These are phyloP conservation scores for Kodamaea fukazawae DNA, from an alignment of 805 yeast genomes.

Conservation along the genomic window DNA sequence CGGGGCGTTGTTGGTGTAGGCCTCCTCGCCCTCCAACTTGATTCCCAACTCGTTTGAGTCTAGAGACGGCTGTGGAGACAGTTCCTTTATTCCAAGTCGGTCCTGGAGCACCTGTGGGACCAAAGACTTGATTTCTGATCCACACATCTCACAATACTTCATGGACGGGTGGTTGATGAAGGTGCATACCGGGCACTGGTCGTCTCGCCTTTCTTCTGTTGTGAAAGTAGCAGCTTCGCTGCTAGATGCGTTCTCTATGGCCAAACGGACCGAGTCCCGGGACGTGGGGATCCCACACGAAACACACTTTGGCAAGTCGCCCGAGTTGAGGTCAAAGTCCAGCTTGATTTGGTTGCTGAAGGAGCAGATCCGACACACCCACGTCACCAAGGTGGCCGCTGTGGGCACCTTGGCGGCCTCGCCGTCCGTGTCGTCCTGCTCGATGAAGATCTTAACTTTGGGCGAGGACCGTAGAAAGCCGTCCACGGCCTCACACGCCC, in stretches of 20 bases:
- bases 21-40: slow-evolving; percentile 31
- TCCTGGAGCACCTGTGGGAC: slow-evolving; percentile 8
- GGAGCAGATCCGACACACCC: slow-evolving; percentile 93
- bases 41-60: slow-evolving; percentile 14
- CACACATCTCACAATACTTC: slow-evolving; percentile 84
- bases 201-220: slow-evolving; percentile 19
- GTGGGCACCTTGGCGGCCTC: background rate
- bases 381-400: slow-evolving; percentile 22
- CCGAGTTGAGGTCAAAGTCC: slow-evolving; percentile 16
- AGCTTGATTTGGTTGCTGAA: slow-evolving; percentile 48
- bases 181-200: slow-evolving; percentile 61
- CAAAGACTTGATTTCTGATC: slow-evolving; percentile 38
- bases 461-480: slow-evolving; percentile 79
- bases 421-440: slow-evolving; percentile 5
- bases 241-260: slow-evolving; percentile 13
- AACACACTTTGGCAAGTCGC: slow-evolving; percentile 33
- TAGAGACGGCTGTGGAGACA: background rate
- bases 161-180: slow-evolving; percentile 81
- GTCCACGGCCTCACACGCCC: slow-evolving; percentile 35
- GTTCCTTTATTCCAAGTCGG: background rate
- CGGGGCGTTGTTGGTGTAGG: slow-evolving; percentile 29
- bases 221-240: slow-evolving; percentile 13
- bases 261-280: slow-evolving; percentile 6
- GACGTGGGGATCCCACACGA: slow-evolving; percentile 38
- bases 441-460: slow-evolving; percentile 49